Conservation (phyloP, 495 filamentous ascomycete genomes). For the Penicillium pulvis region DNA sequence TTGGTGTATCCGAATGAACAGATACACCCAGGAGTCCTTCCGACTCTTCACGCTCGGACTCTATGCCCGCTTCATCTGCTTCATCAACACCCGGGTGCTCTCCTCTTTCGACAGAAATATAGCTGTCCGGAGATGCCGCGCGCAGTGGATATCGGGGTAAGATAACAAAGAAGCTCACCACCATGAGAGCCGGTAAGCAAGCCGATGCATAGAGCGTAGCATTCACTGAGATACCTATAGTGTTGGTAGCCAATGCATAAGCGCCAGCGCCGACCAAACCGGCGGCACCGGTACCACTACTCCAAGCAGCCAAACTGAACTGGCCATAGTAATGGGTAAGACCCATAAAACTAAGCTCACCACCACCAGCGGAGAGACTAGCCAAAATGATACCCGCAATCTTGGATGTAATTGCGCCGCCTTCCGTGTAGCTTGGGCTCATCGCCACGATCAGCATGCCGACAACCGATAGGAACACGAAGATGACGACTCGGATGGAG, state of each 20-base stretch:
- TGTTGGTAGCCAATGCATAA: conserved; percentile 84
- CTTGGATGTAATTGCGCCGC: conserved; percentile 67
- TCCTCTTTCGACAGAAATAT: conserved; percentile 41
- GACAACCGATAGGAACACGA: conserved; percentile 67
- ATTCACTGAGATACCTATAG: conserved; percentile 68
- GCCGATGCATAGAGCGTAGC: conserved; percentile 74
- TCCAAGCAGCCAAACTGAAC: conserved; percentile 91
- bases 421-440: conserved; percentile 62
- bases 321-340: conserved; percentile 92
- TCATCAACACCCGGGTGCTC: conserved; percentile 44
- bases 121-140: conserved; percentile 26
- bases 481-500: conserved; percentile 67
- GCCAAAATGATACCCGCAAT: conserved; percentile 83
- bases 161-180: conserved; percentile 79
- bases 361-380: conserved; percentile 78
- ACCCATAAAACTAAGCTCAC: conserved; percentile 86
- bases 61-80: conserved; percentile 24
- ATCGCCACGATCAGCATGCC: conserved; percentile 91
- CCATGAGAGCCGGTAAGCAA: conserved; percentile 78
- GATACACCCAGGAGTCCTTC: conserved; percentile 45
- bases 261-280: conserved; percentile 84
- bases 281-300: conserved; percentile 88
- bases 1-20: conserved; percentile 24
- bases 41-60: conserved; percentile 22
- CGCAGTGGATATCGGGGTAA: conserved; percentile 66